These are phyloP conservation scores for Fraxinus anomala DNA, from an alignment of 257 asterid genomes.

Conservation along the genomic window DNA sequence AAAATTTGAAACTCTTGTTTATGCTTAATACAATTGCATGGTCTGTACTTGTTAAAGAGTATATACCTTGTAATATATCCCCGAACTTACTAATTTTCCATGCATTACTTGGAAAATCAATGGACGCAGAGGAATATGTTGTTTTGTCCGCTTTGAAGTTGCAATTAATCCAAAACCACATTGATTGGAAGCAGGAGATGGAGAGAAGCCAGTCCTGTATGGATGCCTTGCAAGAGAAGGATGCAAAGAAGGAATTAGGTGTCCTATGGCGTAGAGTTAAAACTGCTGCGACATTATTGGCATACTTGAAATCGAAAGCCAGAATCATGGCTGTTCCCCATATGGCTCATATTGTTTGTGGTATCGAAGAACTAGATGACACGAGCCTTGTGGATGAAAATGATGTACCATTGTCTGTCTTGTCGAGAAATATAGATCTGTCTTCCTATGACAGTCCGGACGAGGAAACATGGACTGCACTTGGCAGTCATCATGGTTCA, in stretches of 20 bases:
- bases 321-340: conserved; percentile 73
- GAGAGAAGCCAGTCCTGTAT: conserved; percentile 64
- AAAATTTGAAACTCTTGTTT: conserved; percentile 5
- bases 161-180: conserved; percentile 45
- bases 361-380: conserved; percentile 74
- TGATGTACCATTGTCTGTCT: conserved; percentile 65
- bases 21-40: background rate
- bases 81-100: conserved; percentile 23
- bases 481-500: conserved; percentile 46
- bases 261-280: conserved; percentile 85
- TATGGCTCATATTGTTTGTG: conserved; percentile 73
- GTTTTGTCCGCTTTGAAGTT: conserved; percentile 45
- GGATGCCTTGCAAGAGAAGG: conserved; percentile 72
- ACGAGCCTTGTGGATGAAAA: conserved; percentile 75
- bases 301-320: conserved; percentile 87
- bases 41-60: background rate
- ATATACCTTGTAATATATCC: background rate
- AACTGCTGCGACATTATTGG: conserved; percentile 71
- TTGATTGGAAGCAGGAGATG: conserved; percentile 70
- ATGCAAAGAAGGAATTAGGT: conserved; percentile 65
- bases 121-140: conserved; percentile 63
- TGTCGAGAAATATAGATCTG: conserved; percentile 60
- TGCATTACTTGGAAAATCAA: conserved; percentile 37
- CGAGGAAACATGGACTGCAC: conserved; percentile 63
- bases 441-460: conserved; percentile 52